phyloP scores from a whole-genome alignment of 2,329 filamentous ascomycete species.

The Aspergillus niger region DNA sequence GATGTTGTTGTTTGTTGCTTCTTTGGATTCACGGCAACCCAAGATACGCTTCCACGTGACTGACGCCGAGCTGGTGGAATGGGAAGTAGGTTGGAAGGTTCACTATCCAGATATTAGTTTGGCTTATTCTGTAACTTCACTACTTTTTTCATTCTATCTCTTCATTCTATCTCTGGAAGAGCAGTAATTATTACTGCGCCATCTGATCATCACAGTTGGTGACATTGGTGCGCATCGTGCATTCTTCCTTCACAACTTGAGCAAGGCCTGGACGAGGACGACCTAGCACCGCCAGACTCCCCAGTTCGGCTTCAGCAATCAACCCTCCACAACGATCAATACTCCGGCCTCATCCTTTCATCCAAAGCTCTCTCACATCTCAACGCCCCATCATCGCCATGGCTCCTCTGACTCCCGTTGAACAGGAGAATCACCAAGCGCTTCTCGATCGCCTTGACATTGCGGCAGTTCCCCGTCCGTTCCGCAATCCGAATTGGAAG shows the following conservation, averaged over 20 bases:
- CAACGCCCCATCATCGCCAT: conserved; percentile 39
- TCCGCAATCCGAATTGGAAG: conserved; percentile 88
- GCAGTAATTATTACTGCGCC: background rate
- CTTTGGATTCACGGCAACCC: conserved; percentile 3
- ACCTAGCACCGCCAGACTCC: background rate
- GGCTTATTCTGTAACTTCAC: too few relatives aligned
- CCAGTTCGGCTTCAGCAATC: background rate
- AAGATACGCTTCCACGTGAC: conserved; percentile 16
- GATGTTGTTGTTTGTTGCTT: conserved; percentile 16
- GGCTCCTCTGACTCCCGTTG: conserved; percentile 66
- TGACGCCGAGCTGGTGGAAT: too few relatives aligned
- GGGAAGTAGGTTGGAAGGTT: background rate
- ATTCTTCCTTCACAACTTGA: background rate
- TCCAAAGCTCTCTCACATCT: background rate
- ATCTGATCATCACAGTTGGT: background rate
- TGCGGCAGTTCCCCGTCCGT: conserved; percentile 79
- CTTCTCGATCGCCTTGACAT: conserved; percentile 93
- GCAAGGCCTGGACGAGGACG: background rate
- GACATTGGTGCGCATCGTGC: background rate
- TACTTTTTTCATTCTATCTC: too few relatives aligned
- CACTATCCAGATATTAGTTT: too few relatives aligned
- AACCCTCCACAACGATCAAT: background rate
- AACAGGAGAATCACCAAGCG: conserved; percentile 79
- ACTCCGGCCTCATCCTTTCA: background rate
- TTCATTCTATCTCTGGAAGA: background rate